phyloP scores from a whole-genome alignment of 225 moss, liverwort and hornwort species.

The Sphagnum contortum region DNA sequence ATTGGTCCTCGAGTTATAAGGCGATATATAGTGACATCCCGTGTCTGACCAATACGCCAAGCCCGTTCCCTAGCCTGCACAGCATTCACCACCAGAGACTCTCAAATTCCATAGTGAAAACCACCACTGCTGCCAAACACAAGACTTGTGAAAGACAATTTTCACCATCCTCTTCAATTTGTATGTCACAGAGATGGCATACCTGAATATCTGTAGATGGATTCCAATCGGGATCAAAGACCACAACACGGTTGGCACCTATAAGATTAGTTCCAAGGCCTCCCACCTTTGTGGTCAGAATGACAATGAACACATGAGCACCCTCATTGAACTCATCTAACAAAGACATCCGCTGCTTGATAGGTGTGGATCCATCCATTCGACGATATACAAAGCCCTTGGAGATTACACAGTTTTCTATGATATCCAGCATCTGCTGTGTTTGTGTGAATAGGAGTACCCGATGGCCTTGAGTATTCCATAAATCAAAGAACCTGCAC shows the following conservation, averaged over 20 bases:
- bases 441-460: constrained; percentile 91
- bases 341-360: constrained; percentile 74
- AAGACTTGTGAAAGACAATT: no score
- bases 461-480: constrained; percentile 85
- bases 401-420: constrained; percentile 54
- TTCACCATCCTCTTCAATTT: no score
- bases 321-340: constrained; percentile 97
- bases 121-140: no score
- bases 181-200: background rate
- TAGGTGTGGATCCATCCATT: constrained; percentile 91
- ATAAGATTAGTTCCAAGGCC: constrained; percentile 89
- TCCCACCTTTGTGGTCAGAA: constrained; percentile 92
- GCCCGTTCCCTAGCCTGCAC: constrained; percentile 97
- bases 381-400: constrained; percentile 74
- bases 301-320: constrained; percentile 77
- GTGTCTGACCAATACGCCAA: constrained; percentile 95
- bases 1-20: constrained; percentile 94
- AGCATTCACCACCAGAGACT: background rate
- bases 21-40: constrained; percentile 81
- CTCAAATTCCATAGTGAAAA: background rate
- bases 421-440: constrained; percentile 97
- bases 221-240: constrained; percentile 99
- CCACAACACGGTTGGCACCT: constrained; percentile 90
- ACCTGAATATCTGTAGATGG: constrained; percentile 99
- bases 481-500: constrained; percentile 57